A percentile compares a stretch with the other conserved stretches of the same genome.
These are phyloP conservation scores for Pseudoturritis turrita DNA, from an alignment of 345 rosid species.

Conservation along the genomic window DNA sequence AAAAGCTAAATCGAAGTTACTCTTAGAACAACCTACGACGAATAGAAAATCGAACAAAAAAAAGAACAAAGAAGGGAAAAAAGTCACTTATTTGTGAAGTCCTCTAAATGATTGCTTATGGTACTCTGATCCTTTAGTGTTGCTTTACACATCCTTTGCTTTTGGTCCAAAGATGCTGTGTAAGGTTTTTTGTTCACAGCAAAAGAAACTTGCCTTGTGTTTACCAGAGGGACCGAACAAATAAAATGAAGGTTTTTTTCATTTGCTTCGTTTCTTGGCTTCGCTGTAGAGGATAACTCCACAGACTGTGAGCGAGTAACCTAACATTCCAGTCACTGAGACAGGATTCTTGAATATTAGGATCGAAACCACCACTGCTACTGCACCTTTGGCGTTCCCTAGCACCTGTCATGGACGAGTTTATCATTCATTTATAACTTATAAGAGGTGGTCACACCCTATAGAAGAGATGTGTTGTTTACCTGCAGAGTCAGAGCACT, in stretches of 20 bases:
- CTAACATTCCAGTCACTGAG: constrained; percentile 52
- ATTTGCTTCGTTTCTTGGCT: constrained; percentile 49
- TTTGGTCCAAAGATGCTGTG: constrained; percentile 24
- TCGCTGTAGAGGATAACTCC: constrained; percentile 51
- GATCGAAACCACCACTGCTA: constrained; percentile 56
- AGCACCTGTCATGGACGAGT: constrained; percentile 39
- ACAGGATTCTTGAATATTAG: constrained; percentile 55
- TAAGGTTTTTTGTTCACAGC: constrained; percentile 8
- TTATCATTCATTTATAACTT: background rate
- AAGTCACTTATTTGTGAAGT: constrained; percentile 22
- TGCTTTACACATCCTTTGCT: constrained; percentile 18
- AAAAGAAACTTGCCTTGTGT: constrained; percentile 7
- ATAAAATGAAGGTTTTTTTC: background rate
- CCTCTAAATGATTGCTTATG: constrained; percentile 17
- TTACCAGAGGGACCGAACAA: constrained; percentile 26
- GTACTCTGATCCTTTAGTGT: constrained; percentile 20
- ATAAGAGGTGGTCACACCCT: background rate
- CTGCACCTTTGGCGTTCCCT: constrained; percentile 65
- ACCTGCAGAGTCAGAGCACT: constrained; percentile 61
- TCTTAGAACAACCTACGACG: constrained; percentile 29
- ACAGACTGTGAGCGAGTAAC: constrained; percentile 48
- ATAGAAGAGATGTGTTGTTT: constrained; percentile 2
- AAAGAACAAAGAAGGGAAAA: background rate
- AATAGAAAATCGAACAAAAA: background rate
- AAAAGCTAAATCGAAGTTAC: constrained; percentile 16